These are phyloP conservation scores for Termitomyces sp. DNA, from an alignment of 768 basidiomycete genomes.

Conservation along the genomic window DNA sequence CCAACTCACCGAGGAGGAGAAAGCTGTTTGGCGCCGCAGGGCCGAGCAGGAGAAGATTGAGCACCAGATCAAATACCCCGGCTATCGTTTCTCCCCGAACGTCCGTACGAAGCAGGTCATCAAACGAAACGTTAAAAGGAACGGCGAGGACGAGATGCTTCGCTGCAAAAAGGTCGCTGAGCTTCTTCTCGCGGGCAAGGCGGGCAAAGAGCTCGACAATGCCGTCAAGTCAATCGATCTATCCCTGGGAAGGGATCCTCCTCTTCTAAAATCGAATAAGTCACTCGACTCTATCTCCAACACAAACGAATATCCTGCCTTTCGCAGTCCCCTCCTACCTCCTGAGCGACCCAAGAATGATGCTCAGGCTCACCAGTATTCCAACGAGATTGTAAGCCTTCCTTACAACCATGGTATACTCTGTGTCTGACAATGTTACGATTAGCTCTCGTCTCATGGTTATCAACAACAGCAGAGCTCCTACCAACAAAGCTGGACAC, in stretches of 20 bases:
- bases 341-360: slow-evolving; percentile 9
- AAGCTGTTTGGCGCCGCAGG: slow-evolving; percentile 47
- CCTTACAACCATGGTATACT: not conserved
- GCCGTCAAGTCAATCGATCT: slow-evolving; percentile 38
- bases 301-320: slow-evolving; percentile 20
- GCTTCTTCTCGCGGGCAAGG: slow-evolving; percentile 48
- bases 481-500: slow-evolving; percentile 5
- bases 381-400: slow-evolving; percentile 4
- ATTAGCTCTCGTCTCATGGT: not conserved
- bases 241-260: slow-evolving; percentile 11
- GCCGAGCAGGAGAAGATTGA: slow-evolving; percentile 52
- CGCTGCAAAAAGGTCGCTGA: slow-evolving; percentile 52
- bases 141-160: slow-evolving; percentile 43
- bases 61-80: slow-evolving; percentile 48
- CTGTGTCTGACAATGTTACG: not conserved
- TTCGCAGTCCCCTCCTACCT: slow-evolving; percentile 31
- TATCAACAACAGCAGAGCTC: slow-evolving; percentile 1
- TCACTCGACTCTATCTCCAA: not conserved
- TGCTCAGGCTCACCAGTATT: slow-evolving; percentile 2
- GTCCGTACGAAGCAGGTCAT: slow-evolving; percentile 41
- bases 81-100: slow-evolving; percentile 53
- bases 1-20: slow-evolving; percentile 47
- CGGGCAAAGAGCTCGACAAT: slow-evolving; percentile 44
- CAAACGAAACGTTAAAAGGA: slow-evolving; percentile 53
- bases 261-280: slow-evolving; percentile 9